These are phyloP conservation scores for Zygoascus sp. DNA, from an alignment of 1,139 yeast genomes.

Conservation along the genomic window DNA sequence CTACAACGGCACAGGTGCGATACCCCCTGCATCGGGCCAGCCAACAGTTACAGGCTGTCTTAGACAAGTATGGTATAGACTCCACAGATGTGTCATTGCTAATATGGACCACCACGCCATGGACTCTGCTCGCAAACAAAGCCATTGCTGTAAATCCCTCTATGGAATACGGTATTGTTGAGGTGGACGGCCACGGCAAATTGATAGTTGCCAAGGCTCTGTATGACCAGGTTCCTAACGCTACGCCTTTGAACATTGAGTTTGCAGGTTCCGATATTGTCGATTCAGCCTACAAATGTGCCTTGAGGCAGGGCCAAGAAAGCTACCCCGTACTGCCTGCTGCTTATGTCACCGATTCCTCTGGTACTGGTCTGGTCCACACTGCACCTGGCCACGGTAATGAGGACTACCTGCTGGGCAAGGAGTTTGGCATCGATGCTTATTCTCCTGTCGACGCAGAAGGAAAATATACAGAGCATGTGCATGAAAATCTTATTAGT, in stretches of 20 bases:
- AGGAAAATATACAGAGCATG: slow-evolving; percentile 51
- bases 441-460: slow-evolving; percentile 73
- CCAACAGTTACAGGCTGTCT: slow-evolving; percentile 14
- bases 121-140: slow-evolving; percentile 88
- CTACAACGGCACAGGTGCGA: slow-evolving; percentile 66
- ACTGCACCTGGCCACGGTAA: slow-evolving; percentile 98
- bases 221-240: slow-evolving; percentile 18
- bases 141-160: slow-evolving; percentile 72
- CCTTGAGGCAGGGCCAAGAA: slow-evolving; percentile 41
- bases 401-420: slow-evolving; percentile 80
- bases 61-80: slow-evolving; percentile 10
- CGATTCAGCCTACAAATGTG: slow-evolving; percentile 50
- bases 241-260: slow-evolving; percentile 11
- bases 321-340: slow-evolving; percentile 67
- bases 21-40: slow-evolving; percentile 36
- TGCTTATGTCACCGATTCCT: slow-evolving; percentile 68
- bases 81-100: slow-evolving; percentile 25
- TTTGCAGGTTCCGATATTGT: slow-evolving; percentile 47
- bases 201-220: slow-evolving; percentile 30
- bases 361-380: slow-evolving; percentile 96
- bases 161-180: slow-evolving; percentile 51
- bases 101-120: slow-evolving; percentile 98
- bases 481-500: slow-evolving; percentile 29
- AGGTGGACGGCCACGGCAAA: slow-evolving; percentile 33
- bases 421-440: slow-evolving; percentile 51